Evolutionary conservation across 2,329 filamentous ascomycete species (phyloP), one percentile per base, ranked within the genome.

Genomic region (Xylariaceae sp.): DNA sequence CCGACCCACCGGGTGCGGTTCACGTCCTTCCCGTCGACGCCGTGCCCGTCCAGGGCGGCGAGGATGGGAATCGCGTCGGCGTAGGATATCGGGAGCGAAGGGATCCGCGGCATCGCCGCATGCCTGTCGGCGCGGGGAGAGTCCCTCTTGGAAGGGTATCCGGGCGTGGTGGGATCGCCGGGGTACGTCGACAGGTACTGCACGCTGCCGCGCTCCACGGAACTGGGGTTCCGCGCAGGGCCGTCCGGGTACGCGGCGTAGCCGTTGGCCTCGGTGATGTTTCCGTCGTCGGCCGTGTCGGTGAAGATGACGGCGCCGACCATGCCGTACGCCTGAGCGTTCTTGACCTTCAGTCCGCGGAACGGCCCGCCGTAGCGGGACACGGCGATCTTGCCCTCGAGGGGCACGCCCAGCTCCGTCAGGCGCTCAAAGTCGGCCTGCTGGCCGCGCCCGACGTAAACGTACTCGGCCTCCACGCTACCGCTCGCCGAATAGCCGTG

Each of bases 401-500:
- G 61, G 17, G 73, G 76, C 14, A 92, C 68, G 31, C 84, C 83
- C 1, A 83, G 76, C 30, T 78, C 71, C 11, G 77, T 60, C 8
- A 92, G 66, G 35, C 85, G 81, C 43, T 88, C 76, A 44, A 81
- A 92, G 53, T 92, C 86, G 15, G 71, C 64, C 50, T 77, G 84
- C 1, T 81, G 85, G 13, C 86, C 86, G 41, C 83, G 86, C 58
- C 89, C 89, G 39, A 78, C 81, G 55, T 81, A 94, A 12, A 89
- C 80, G 48, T 81, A 89, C 45, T 78, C 76, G 1, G 78, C 84
- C 0, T 83, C 85, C 11, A 84, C 85, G 55, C 85, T 85, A 0
- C 87, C 87, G 23, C 69, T 82, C 0, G 85, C 85, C 1, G 84
- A 88, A 57, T 92, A 94, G 9, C 85, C 87, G 50, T 92, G 83